Conservation (phyloP, 345 rosid species). For the Eucalyptus dawsonii region DNA sequence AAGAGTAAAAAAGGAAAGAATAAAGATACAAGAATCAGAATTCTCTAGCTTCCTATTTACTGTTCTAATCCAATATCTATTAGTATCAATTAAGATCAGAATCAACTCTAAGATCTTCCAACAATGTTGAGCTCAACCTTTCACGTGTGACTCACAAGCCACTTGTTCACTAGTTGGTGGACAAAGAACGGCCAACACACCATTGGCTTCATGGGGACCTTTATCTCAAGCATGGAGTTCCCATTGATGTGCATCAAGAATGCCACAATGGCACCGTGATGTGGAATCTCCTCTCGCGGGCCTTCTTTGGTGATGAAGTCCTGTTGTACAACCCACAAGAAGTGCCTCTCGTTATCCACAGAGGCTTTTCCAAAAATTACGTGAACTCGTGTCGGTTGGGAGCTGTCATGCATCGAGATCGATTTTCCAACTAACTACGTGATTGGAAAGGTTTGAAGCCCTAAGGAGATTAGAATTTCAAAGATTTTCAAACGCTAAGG, state of each 20-base stretch:
- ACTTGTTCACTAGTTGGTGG: neutral
- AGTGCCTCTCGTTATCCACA: neutral
- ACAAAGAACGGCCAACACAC: neutral
- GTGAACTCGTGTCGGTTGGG: neutral
- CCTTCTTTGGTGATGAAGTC: neutral
- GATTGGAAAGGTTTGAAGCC: neutral
- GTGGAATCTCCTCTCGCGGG: neutral
- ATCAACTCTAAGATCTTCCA: too few species aligned
- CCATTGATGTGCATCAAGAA: neutral
- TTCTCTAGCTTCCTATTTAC: too few species aligned
- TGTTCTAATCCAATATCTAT: too few species aligned
- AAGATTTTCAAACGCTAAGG: too few species aligned
- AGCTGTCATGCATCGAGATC: neutral
- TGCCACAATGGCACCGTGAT: neutral
- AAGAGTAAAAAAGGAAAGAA: too few species aligned
- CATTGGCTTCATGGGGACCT: neutral
- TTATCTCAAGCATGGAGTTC: neutral
- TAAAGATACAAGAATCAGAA: too few species aligned
- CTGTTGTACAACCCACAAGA: neutral
- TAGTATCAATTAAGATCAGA: too few species aligned
- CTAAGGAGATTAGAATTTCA: neutral
- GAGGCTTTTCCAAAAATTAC: neutral
- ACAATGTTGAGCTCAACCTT: neutral
- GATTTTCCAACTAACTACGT: neutral
- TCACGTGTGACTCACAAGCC: neutral